These are phyloP conservation scores for Escovopsis sp. DNA, from an alignment of 2,329 filamentous ascomycete genomes.

Conservation along the genomic window DNA sequence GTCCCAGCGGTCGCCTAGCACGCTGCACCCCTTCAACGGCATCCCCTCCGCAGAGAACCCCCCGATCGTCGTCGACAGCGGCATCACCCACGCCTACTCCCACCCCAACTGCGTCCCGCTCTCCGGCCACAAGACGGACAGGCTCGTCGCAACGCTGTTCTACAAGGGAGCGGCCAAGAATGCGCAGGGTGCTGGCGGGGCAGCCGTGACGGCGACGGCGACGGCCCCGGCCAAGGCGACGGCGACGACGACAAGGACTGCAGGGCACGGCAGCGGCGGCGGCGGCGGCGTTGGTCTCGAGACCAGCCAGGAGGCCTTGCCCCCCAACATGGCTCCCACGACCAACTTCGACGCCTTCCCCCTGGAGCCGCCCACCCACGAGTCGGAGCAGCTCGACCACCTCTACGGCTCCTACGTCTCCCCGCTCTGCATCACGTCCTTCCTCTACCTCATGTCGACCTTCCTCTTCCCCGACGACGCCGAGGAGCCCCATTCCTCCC, in stretches of 20 bases:
- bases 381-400: conserved; percentile 45
- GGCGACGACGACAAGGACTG: too few species aligned
- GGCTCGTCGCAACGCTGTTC: conserved; percentile 48
- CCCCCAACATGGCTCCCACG: conserved; percentile 44
- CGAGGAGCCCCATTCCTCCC: conserved; percentile 42
- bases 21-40: conserved; percentile 40
- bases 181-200: conserved; percentile 10
- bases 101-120: conserved; percentile 47
- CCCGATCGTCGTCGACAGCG: conserved; percentile 46
- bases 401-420: conserved; percentile 53
- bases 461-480: conserved; percentile 40
- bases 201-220: neutral
- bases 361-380: conserved; percentile 40
- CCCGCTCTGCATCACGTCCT: conserved; percentile 49
- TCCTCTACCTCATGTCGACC: conserved; percentile 49
- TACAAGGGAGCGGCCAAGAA: conserved; percentile 35
- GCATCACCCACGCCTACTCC: conserved; percentile 45
- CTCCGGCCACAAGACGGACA: conserved; percentile 31
- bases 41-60: conserved; percentile 45
- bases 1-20: conserved; percentile 22
- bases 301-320: conserved; percentile 23
- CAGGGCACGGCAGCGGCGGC: conserved; percentile 11
- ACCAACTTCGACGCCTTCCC: conserved; percentile 43
- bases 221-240: too few species aligned
- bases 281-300: conserved; percentile 14